A percentile compares a stretch with the other conserved stretches of the same genome.
These are phyloP conservation scores for Wickerhamiella shivajii DNA, from an alignment of 805 yeast species.

Conservation along the genomic window DNA sequence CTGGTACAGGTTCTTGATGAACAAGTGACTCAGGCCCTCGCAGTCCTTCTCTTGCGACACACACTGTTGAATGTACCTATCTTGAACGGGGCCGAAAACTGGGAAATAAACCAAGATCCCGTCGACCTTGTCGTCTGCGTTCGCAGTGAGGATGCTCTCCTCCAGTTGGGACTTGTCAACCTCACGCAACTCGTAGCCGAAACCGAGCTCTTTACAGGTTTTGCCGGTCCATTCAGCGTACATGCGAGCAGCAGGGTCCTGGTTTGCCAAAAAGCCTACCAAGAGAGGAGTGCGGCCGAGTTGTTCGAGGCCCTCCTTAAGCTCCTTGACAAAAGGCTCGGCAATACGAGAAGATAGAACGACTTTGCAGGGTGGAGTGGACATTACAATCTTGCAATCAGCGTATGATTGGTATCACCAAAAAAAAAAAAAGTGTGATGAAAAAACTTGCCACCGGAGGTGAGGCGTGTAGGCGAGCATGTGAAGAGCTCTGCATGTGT, in stretches of 20 bases:
- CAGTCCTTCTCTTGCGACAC: constrained; percentile 88
- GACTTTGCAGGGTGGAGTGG: constrained; percentile 29
- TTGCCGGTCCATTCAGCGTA: constrained; percentile 94
- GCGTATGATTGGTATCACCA: background rate
- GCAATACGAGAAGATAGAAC: constrained; percentile 81
- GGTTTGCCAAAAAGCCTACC: constrained; percentile 85
- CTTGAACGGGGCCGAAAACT: constrained; percentile 89
- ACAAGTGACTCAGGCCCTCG: constrained; percentile 83
- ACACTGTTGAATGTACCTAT: constrained; percentile 87
- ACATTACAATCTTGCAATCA: background rate
- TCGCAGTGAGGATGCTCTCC: constrained; percentile 68
- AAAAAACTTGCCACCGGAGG: too few relatives aligned
- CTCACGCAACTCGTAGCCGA: constrained; percentile 61
- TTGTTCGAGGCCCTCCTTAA: constrained; percentile 39
- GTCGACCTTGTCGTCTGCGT: constrained; percentile 55
- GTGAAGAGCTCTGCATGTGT: too few relatives aligned
- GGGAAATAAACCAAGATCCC: constrained; percentile 98
- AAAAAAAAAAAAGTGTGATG: constrained; percentile 4
- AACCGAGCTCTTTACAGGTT: constrained; percentile 76
- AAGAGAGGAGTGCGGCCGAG: constrained; percentile 52
- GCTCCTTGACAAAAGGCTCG: constrained; percentile 63
- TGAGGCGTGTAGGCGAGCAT: too few relatives aligned
- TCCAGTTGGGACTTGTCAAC: constrained; percentile 74
- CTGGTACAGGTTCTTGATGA: constrained; percentile 89
- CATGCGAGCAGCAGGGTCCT: constrained; percentile 89